Evolutionary conservation across 2,329 filamentous ascomycete species (phyloP), one percentile per base, ranked within the genome.

Genomic region (Aciculosporium take): DNA sequence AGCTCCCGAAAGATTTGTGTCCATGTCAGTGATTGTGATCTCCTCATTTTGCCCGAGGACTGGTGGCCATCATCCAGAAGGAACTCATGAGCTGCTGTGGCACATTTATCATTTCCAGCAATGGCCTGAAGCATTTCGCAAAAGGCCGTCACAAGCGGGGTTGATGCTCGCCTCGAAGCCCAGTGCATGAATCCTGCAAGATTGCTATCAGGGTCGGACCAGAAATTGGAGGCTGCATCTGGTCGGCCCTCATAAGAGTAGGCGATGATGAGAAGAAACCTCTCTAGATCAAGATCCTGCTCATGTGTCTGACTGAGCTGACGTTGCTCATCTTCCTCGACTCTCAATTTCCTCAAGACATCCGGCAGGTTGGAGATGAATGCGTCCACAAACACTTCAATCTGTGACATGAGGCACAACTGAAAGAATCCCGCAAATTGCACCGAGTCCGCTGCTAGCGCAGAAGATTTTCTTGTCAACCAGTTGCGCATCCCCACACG

Each of bases 311-410:
- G 74, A 53, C 73, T 79, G 23, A 79, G 66, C 55, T 81, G 76
- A 13, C 84, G 72, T 57, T 93, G 86, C 49, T 91, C 84, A 53
- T 96, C 89, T 60, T 96, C 89, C 45, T 94, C 87, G 2, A 79
- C 74, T 47, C 89, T 85, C 24, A 96, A 67, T 58, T 79, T 85
- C 41, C 89, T 79, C 34, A 98, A 71, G 3, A 91, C 81, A 62
- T 96, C 88, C 0, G 91, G 91, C 66, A 96, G 82, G 54, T 98
- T 94, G 1, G 86, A 84, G 50, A 98, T 93, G 56, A 94, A 93
- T 5, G 84, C 82, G 55, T 96, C 89, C 7, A 89, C 77, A 54
- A 96, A 94, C 0, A 74, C 72, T 56, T 96, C 89, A 8, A 96
- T 63, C 54, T 88, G 84, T 44, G 81, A 73, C 75, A 89, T 85